Evolutionary conservation across 1,139 yeast genomes (phyloP), one percentile per base, ranked within the genome.

Genomic region (Magnusiomyces fungicola): DNA sequence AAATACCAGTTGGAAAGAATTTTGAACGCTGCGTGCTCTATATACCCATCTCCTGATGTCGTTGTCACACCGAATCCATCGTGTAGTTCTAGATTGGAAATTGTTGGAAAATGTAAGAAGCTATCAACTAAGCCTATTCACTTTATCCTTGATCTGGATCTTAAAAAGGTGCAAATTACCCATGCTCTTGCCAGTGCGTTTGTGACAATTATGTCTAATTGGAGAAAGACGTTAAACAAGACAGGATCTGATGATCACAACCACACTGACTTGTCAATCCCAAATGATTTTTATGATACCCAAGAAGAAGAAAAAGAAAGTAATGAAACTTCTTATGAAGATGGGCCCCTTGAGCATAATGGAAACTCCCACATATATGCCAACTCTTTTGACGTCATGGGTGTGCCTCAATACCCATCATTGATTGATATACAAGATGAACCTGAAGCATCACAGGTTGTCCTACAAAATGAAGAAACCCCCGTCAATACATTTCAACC

Each of bases 1-100:
- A 29, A 16, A 29, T 41, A 41, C 36, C 44, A 41, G 3, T 29
- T 41, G 10, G 34, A 41, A 27, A 21, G 44, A 29, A 41, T 41
- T 29, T 29, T 41, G 18, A 41, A 41, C 23, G 34, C 44, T 18
- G 36, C 44, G 2, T 21, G 30, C 14, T 29, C 36, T 16, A 2
- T 41, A 10, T 41, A 41, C 19, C 44, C 44, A 10, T 41, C 44
- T 19, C 44, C 44, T 16, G 36, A 41, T 29, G 44, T 41, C 18
- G 41, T 38, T 38, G 27, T 38, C n/a, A 14, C 41, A 9, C 29
- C 44, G 14, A 14, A 3, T 12, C 25, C 41, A 22, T 3, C 12
- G n/a, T 21, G 9, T 14, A 12, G 25, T 22, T 21, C 27, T 16
- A 39, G n/a, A 39, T 12, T 16, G 32, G 44, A 41, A 29, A 41